Base-by-base conservation (phyloP, 2,329 filamentous ascomycete species). In the Calycina herbarum region DNA sequence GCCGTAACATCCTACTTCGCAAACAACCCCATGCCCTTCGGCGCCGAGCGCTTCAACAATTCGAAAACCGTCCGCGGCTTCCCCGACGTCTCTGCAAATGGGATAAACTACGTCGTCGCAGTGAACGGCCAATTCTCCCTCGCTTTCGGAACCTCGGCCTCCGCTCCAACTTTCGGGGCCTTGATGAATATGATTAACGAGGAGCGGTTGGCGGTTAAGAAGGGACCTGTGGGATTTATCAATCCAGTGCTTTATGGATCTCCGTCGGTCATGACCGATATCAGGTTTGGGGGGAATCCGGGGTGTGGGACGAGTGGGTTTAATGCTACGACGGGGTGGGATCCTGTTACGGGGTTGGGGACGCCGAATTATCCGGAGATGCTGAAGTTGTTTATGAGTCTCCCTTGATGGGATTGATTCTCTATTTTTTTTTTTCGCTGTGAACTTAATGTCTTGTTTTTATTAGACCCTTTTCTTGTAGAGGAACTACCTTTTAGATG, bases 51-150 rank as follows among this genome's bases (percentile, higher is more conserved):
- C 61, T 84, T 80, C 77, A 82, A 84, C 74, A 80, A 81, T 68
- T 78, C 76, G 2, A 77, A 79, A 61, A 70, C 69, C 15, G 77
- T 77, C 2, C 78, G 82, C 31, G 82, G 79, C 0, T 83, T 79
- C 68, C 83, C 83, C 0, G 83, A 85, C 63, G 75, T 82, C n/a
- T 72, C 76, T 1, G 80, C 79, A 31, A 80, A 81, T 33, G 81
- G 80, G 5, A 79, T 79, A 6, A 79, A 78, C 61, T 81, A 78
- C 65, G 76, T 79, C 58, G 76, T 82, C 3, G 80, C 81, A 1
- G 74, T 82, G 29, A 73, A 82, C 56, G 82, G 82, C 20, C 71
- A 74, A 8, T 82, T 81, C 65, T 72, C 73, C 0, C 75, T 81
- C 20, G 79, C 81, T 0, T 83, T 78, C 60, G 85, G 84, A 24